phyloP scores from a whole-genome alignment of 2,329 filamentous ascomycete species.

The Sporothrix phasma region DNA sequence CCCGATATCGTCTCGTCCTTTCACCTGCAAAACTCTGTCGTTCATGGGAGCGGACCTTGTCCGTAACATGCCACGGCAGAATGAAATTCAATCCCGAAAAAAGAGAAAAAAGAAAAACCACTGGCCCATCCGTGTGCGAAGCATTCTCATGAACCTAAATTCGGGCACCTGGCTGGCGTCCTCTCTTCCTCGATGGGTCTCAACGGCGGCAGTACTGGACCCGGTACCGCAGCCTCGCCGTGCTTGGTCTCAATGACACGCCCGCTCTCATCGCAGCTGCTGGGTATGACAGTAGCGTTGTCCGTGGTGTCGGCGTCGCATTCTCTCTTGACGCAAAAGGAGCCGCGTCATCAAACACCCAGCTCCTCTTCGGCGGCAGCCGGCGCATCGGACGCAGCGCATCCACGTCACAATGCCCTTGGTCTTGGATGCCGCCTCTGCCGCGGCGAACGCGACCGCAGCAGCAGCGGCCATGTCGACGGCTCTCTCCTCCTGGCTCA shows the following conservation, averaged over 20 bases:
- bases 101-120: no score
- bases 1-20: no score
- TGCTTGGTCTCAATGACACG: neutral
- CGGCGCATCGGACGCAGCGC: neutral
- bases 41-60: no score
- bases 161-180: no score
- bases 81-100: neutral
- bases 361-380: neutral
- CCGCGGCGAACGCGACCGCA: neutral
- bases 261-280: neutral
- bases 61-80: neutral
- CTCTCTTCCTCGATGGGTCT: no score
- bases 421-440: neutral
- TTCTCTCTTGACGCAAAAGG: neutral
- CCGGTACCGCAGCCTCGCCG: neutral
- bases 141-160: no score
- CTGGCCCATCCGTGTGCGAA: no score
- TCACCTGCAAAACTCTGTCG: no score
- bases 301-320: no score
- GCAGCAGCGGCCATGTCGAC: neutral
- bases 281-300: neutral
- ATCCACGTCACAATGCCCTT: neutral
- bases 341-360: neutral
- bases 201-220: neutral
- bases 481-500: constrained; percentile 6